Percentiles rank a stretch among this genome's conserved stretches.
These are phyloP conservation scores for Wallacemonas sp. DNA, from an alignment of 208 protist species.

Conservation along the genomic window DNA sequence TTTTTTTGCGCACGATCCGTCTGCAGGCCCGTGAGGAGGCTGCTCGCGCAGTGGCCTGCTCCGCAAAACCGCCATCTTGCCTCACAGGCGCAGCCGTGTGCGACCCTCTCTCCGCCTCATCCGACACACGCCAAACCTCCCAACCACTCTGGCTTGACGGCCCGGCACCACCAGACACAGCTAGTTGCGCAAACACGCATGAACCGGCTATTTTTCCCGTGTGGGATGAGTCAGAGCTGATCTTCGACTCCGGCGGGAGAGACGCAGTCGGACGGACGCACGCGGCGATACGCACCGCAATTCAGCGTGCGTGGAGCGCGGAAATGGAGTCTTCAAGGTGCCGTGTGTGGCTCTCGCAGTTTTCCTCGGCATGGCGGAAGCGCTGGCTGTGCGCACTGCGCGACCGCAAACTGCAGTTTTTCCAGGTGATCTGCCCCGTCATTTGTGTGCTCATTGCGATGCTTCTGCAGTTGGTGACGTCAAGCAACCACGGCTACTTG, in stretches of 20 bases:
- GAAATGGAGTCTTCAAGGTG: constrained; percentile 1
- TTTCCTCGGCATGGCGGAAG: constrained; percentile 49
- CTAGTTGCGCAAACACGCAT: too few relatives aligned
- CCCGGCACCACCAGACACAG: too few relatives aligned
- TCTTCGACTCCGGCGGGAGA: neutral
- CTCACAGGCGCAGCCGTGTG: too few relatives aligned
- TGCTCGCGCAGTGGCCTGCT: too few relatives aligned
- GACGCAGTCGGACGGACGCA: neutral
- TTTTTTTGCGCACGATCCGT: constrained; percentile 56
- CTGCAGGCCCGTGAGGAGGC: constrained; percentile 15
- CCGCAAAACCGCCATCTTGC: too few relatives aligned
- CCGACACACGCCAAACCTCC: too few relatives aligned
- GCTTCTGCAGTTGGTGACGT: constrained; percentile 44
- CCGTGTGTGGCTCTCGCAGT: constrained; percentile 26
- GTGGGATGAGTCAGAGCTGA: neutral
- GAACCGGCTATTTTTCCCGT: neutral
- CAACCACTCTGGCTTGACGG: too few relatives aligned
- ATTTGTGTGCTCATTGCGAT: constrained; percentile 62
- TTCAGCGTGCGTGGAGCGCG: constrained; percentile 1
- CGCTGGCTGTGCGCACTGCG: constrained; percentile 57
- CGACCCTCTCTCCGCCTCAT: too few relatives aligned
- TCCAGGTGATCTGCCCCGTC: constrained; percentile 70
- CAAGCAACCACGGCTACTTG: constrained; percentile 11
- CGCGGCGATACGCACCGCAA: neutral
- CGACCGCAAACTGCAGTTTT: constrained; percentile 56